Evolutionary conservation across 306 rosid species (phyloP).

Genomic region (Cucurbita pepo): DNA sequence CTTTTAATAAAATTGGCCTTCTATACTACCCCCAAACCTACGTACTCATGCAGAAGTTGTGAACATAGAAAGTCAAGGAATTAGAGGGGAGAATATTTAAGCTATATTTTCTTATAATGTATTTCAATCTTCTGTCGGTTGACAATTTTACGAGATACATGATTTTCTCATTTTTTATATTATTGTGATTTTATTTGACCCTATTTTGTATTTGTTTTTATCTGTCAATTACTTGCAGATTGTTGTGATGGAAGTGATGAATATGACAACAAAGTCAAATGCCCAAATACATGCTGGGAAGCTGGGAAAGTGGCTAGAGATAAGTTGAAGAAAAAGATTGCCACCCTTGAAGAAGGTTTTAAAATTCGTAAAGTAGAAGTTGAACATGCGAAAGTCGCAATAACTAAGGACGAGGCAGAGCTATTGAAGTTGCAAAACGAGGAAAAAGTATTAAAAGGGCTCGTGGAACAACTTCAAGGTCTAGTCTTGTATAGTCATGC

Average conservation of each 20-base stretch:
- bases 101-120: not conserved
- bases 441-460: constrained; percentile 52
- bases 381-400: constrained; percentile 48
- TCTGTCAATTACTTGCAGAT: constrained; percentile 31
- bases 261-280: constrained; percentile 51
- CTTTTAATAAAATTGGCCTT: not conserved
- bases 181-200: not conserved
- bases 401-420: constrained; percentile 53
- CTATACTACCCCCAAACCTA: not conserved
- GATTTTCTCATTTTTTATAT: not conserved
- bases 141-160: not conserved
- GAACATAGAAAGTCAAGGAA: not conserved
- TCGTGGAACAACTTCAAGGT: constrained; percentile 85
- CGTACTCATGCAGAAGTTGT: not conserved
- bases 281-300: constrained; percentile 96
- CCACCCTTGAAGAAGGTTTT: constrained; percentile 63
- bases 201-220: constrained; percentile 8
- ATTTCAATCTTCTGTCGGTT: not conserved
- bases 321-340: constrained; percentile 56
- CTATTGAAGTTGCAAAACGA: constrained; percentile 57
- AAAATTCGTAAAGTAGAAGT: constrained; percentile 43
- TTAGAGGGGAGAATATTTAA: not conserved
- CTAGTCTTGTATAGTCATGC: not conserved
- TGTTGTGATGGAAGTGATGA: constrained; percentile 99
- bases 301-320: constrained; percentile 84